Evolutionary conservation across 1,284 basidiomycete genomes (phyloP).

Genomic region (Malassezia slooffiae): DNA sequence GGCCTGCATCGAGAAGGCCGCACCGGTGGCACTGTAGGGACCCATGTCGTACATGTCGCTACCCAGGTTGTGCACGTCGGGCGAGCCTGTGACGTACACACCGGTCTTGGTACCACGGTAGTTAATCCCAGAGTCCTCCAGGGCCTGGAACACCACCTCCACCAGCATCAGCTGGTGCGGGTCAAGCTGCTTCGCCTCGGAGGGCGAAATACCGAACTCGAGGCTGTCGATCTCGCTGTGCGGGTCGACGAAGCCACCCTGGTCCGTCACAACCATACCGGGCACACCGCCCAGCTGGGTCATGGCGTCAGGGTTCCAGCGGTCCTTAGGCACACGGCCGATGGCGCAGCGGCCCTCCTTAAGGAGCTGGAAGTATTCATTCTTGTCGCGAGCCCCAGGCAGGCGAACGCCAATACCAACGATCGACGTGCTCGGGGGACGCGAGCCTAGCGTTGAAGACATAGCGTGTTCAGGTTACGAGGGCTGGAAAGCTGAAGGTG

Average conservation of each 20-base stretch:
- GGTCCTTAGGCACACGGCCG: constrained; percentile 11
- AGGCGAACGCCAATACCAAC: constrained; percentile 16
- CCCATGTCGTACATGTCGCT: constrained; percentile 18
- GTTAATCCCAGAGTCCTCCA: constrained; percentile 17
- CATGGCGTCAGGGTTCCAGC: constrained; percentile 25
- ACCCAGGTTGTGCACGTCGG: constrained; percentile 15
- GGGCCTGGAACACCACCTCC: constrained; percentile 12
- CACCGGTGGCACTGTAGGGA: constrained; percentile 18
- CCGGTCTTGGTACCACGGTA: constrained; percentile 17
- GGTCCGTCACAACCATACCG: constrained; percentile 15
- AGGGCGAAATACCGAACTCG: constrained; percentile 18
- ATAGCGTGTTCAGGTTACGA: no score
- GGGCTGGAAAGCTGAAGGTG: not conserved
- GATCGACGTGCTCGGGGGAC: constrained; percentile 8
- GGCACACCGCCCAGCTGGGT: constrained; percentile 17
- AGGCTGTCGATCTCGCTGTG: constrained; percentile 14
- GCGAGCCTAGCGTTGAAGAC: no score
- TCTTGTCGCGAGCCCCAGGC: constrained; percentile 15
- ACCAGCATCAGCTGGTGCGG: constrained; percentile 14
- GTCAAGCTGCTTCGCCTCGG: constrained; percentile 12
- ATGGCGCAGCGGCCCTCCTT: constrained; percentile 13
- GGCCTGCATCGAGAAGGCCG: constrained; percentile 15
- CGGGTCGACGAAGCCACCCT: constrained; percentile 15
- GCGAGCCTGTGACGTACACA: constrained; percentile 18
- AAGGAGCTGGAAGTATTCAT: constrained; percentile 15